phyloP scores from a whole-genome alignment of 345 rosid species.

The Euphorbia peplus region DNA sequence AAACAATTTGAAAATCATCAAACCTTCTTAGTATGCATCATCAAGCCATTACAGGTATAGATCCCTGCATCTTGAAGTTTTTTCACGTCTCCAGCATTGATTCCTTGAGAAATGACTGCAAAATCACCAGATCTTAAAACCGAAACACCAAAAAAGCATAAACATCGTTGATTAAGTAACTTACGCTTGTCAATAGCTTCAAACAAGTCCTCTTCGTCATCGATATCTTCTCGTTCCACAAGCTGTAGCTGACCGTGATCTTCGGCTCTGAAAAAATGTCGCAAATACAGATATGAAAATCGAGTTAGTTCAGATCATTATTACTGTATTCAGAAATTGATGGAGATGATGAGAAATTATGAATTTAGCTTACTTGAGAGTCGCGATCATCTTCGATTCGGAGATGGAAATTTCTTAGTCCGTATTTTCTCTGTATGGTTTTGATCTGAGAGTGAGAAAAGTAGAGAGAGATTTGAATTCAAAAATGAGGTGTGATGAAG shows the following conservation, averaged over 20 bases:
- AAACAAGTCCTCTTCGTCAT: slow-evolving; percentile 67
- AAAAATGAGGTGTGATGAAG: background rate
- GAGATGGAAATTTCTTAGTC: slow-evolving; percentile 10
- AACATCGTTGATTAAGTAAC: slow-evolving; percentile 3
- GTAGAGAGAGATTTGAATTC: slow-evolving; percentile 14
- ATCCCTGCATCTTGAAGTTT: slow-evolving; percentile 96
- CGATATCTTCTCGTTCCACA: slow-evolving; percentile 61
- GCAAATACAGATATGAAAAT: background rate
- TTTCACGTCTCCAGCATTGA: slow-evolving; percentile 89
- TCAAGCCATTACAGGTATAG: slow-evolving; percentile 90
- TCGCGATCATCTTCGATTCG: slow-evolving; percentile 51
- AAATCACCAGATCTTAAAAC: background rate
- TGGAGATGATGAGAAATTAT: background rate
- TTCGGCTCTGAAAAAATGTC: slow-evolving; percentile 48
- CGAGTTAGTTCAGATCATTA: background rate
- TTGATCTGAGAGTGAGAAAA: background rate
- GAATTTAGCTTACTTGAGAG: slow-evolving; percentile 57
- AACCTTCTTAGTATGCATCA: slow-evolving; percentile 98
- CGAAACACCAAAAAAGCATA: background rate
- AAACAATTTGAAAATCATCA: background rate
- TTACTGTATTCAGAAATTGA: background rate
- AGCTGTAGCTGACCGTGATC: slow-evolving; percentile 66
- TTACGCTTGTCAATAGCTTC: slow-evolving; percentile 75
- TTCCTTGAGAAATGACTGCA: slow-evolving; percentile 74
- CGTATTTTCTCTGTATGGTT: background rate